phyloP scores from a whole-genome alignment of 495 filamentous ascomycete genomes.

The Aspergillus nanangensis region DNA sequence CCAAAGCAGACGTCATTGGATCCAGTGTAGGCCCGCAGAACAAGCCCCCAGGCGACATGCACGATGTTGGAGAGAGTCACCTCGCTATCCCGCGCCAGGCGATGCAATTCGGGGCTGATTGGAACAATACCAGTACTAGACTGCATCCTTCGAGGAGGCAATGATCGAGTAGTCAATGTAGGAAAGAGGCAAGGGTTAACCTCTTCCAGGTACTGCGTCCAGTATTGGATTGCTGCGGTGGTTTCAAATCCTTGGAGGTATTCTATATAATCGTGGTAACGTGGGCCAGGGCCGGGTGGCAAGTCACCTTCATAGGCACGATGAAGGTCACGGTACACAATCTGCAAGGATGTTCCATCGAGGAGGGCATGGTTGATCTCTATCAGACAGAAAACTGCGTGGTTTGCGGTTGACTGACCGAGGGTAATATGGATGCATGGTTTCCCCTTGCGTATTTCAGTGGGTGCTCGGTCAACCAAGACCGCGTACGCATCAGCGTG shows the following conservation, averaged over 20 bases:
- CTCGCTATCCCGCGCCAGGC: conserved; percentile 12
- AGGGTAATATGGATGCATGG: conserved; percentile 29
- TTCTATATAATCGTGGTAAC: conserved; percentile 41
- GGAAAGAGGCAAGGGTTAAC: conserved; percentile 20
- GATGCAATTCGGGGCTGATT: background rate
- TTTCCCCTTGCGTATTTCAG: conserved; percentile 7
- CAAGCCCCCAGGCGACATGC: conserved; percentile 38
- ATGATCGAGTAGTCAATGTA: background rate
- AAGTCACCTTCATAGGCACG: conserved; percentile 28
- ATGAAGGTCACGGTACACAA: conserved; percentile 24
- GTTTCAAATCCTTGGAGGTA: conserved; percentile 24
- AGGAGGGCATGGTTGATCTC: conserved; percentile 42
- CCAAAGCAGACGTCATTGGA: conserved; percentile 39
- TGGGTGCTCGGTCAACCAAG: no score
- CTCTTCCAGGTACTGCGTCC: conserved; percentile 32
- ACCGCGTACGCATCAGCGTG: no score
- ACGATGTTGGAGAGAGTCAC: conserved; percentile 27
- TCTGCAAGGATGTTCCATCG: conserved; percentile 23
- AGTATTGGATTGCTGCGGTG: conserved; percentile 30
- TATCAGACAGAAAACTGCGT: conserved; percentile 27
- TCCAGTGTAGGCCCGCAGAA: conserved; percentile 33
- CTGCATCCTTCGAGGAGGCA: conserved; percentile 31
- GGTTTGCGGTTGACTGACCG: conserved; percentile 15
- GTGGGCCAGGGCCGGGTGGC: conserved; percentile 17
- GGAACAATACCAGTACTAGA: background rate